A percentile compares a stretch with the other conserved stretches of the same genome.
These are phyloP conservation scores for Arabidopsis hybrid DNA, from an alignment of 441 rosid species.

Conservation along the genomic window DNA sequence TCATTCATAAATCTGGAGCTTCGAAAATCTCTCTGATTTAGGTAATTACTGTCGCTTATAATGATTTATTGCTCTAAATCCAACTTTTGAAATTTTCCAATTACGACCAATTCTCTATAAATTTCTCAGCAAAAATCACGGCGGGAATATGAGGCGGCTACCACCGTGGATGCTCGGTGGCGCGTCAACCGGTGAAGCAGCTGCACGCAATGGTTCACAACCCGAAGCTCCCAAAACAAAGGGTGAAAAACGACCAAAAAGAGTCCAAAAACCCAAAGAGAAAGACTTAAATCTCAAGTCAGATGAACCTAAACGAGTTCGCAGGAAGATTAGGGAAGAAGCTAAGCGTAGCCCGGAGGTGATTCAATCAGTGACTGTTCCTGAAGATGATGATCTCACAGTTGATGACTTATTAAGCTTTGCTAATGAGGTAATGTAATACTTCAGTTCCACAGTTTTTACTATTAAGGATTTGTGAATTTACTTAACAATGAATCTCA, in stretches of 20 bases:
- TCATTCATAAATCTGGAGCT: too few species aligned
- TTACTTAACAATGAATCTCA: neutral
- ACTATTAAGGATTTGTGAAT: neutral
- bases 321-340: constrained; percentile 9
- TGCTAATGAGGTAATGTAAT: constrained; percentile 37
- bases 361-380: neutral
- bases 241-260: constrained; percentile 31
- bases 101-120: neutral
- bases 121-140: neutral
- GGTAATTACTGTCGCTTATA: neutral
- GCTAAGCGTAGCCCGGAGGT: constrained; percentile 18
- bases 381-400: constrained; percentile 25
- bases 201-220: neutral
- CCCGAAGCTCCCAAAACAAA: constrained; percentile 14
- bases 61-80: neutral
- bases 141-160: constrained; percentile 39
- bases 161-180: constrained; percentile 46
- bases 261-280: constrained; percentile 19
- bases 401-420: constrained; percentile 43
- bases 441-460: neutral
- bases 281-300: constrained; percentile 5
- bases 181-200: constrained; percentile 26
- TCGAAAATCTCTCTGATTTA: neutral
- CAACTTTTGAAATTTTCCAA: neutral
- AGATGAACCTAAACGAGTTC: constrained; percentile 13